phyloP scores from a whole-genome alignment of 2,329 filamentous ascomycete genomes.

The Pseudophaeomoniella oleicola region DNA sequence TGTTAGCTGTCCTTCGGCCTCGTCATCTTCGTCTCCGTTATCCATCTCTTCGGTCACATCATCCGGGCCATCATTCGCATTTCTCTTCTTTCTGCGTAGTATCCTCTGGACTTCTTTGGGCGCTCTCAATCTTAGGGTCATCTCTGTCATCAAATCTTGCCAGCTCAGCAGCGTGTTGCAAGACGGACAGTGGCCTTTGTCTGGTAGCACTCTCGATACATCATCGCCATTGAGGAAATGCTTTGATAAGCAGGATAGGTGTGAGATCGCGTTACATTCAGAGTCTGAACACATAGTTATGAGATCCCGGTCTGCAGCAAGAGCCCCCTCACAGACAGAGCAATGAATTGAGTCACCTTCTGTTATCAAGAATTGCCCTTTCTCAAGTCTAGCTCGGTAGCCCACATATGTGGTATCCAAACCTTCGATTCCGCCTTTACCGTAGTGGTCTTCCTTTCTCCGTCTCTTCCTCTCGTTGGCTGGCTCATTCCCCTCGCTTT shows the following conservation, averaged over 20 bases:
- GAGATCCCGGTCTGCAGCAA: constrained; percentile 24
- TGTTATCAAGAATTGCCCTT: constrained; percentile 29
- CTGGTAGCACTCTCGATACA: constrained; percentile 38
- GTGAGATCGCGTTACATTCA: constrained; percentile 33
- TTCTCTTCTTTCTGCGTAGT: constrained; percentile 38
- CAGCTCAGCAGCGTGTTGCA: constrained; percentile 53
- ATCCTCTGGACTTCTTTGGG: constrained; percentile 55
- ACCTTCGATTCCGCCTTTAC: constrained; percentile 24
- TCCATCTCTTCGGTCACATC: constrained; percentile 8
- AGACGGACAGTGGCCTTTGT: constrained; percentile 53
- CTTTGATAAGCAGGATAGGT: constrained; percentile 41
- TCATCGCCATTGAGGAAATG: constrained; percentile 32
- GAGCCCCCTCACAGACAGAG: constrained; percentile 29
- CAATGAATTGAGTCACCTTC: constrained; percentile 25
- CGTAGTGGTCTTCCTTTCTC: constrained; percentile 9
- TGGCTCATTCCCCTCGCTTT: constrained; percentile 7
- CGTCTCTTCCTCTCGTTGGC: constrained; percentile 10
- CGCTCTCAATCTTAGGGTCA: constrained; percentile 60
- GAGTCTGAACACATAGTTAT: constrained; percentile 37
- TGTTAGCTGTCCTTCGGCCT: constrained; percentile 8
- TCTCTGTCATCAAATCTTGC: constrained; percentile 67
- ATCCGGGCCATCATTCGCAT: constrained; percentile 10
- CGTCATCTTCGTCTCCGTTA: constrained; percentile 8
- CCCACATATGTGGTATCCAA: constrained; percentile 39
- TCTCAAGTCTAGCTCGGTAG: constrained; percentile 36